Conservation (phyloP, 176 grass and related monocot genomes). For the Carex myosuroides region DNA sequence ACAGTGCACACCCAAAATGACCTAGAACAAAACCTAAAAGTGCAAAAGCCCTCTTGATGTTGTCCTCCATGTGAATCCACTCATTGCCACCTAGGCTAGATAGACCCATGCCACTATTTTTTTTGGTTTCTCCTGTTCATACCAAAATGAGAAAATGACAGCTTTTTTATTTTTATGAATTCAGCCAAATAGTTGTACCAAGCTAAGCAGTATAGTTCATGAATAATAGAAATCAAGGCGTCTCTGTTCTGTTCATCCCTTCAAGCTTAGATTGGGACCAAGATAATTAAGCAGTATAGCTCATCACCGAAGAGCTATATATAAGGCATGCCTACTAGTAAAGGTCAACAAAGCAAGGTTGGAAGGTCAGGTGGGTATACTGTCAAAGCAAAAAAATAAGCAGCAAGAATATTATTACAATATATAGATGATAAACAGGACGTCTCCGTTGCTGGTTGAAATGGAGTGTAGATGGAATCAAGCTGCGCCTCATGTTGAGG, state of each 20-base stretch:
- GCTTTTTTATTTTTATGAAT: not conserved
- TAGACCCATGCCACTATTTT: not conserved
- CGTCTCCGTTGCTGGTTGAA: not conserved
- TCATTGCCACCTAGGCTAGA: slow-evolving; percentile 17
- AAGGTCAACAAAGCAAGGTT: too few relatives aligned
- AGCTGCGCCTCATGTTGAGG: not conserved
- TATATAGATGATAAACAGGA: not conserved
- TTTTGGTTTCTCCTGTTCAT: not conserved
- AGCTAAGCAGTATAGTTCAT: not conserved
- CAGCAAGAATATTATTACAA: not conserved
- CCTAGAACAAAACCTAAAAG: slow-evolving; percentile 21
- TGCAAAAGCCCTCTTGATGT: slow-evolving; percentile 14
- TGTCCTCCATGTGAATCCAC: slow-evolving; percentile 24
- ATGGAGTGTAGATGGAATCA: not conserved
- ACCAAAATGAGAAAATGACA: slow-evolving; percentile 4
- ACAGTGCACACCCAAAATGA: slow-evolving; percentile 21
- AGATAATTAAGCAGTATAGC: not conserved
- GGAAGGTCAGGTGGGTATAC: too few relatives aligned
- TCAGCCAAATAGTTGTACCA: not conserved
- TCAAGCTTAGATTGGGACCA: not conserved
- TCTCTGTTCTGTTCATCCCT: not conserved
- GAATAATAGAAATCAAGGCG: not conserved
- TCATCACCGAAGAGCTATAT: not conserved
- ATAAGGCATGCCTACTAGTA: too few relatives aligned
- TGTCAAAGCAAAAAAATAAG: not conserved